Evolutionary conservation across 2,329 filamentous ascomycete species (phyloP).

Genomic region (Trichoderma sp.): DNA sequence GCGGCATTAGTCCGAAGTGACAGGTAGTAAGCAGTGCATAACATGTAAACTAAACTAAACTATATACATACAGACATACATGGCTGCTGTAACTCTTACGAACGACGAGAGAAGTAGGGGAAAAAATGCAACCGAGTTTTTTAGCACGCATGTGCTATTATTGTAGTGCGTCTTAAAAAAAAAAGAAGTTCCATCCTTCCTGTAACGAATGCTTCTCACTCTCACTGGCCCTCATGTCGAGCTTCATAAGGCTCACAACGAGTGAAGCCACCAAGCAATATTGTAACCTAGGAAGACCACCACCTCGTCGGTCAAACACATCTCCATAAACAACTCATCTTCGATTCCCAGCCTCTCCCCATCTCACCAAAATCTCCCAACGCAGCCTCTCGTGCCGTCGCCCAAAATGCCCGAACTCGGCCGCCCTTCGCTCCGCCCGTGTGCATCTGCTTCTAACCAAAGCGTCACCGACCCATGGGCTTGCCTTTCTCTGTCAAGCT

Average conservation of each 20-base stretch:
- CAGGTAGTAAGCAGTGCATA: neutral
- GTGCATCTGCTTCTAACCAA: constrained; percentile 18
- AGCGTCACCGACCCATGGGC: constrained; percentile 20
- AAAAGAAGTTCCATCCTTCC: neutral
- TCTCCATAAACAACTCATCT: neutral
- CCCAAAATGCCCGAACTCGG: constrained; percentile 23
- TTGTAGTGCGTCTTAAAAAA: neutral
- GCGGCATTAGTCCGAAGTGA: constrained; percentile 1
- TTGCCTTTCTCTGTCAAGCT: neutral
- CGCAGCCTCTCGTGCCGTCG: neutral
- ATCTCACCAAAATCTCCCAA: constrained; percentile 1
- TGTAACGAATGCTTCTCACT: neutral
- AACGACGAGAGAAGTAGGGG: neutral
- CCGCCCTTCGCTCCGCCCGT: constrained; percentile 18
- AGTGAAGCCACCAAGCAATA: too few species aligned
- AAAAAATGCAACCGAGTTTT: neutral
- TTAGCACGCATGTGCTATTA: neutral
- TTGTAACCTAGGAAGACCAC: too few species aligned
- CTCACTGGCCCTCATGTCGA: neutral
- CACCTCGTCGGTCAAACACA: neutral
- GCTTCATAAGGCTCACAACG: neutral
- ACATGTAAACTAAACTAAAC: neutral
- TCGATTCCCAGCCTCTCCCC: neutral
- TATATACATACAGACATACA: neutral
- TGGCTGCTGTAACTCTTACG: neutral